Evolutionary conservation across 768 basidiomycete genomes (phyloP).

Genomic region (Pleurotus pulmonarius): DNA sequence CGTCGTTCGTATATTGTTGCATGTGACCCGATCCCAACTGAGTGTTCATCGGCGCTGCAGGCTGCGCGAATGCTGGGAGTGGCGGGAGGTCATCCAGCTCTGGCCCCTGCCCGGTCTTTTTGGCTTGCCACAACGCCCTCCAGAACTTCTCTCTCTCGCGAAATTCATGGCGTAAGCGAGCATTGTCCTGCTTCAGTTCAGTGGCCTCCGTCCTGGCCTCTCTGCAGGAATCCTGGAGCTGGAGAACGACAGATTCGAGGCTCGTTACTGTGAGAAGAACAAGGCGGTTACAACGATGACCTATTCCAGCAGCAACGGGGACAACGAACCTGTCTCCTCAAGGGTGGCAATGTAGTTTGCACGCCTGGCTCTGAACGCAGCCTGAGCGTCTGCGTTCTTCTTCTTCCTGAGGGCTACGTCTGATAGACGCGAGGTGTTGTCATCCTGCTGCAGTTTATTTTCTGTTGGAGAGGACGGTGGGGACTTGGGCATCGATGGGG

Average conservation of each 20-base stretch:
- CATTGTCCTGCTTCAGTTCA: constrained; percentile 65
- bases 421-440: constrained; percentile 42
- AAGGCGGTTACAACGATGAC: constrained; percentile 16
- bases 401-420: constrained; percentile 77
- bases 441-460: constrained; percentile 30
- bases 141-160: constrained; percentile 75
- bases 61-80: constrained; percentile 32
- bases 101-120: constrained; percentile 50
- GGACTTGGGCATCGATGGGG: constrained; percentile 37
- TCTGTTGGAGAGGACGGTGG: constrained; percentile 25
- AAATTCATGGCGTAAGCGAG: constrained; percentile 57
- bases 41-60: constrained; percentile 24
- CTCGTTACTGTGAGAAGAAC: constrained; percentile 55
- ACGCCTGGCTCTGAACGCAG: constrained; percentile 76
- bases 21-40: constrained; percentile 30
- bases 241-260: constrained; percentile 79
- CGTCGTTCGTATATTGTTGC: constrained; percentile 30
- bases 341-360: constrained; percentile 87
- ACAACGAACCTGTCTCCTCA: constrained; percentile 65
- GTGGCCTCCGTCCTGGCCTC: constrained; percentile 57
- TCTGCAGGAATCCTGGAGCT: constrained; percentile 78
- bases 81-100: constrained; percentile 52
- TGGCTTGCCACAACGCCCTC: constrained; percentile 64
- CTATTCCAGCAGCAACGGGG: constrained; percentile 10
- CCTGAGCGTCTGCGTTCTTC: constrained; percentile 89